These are phyloP conservation scores for Silene conica DNA, from an alignment of 148 eudicot genomes.

Conservation along the genomic window DNA sequence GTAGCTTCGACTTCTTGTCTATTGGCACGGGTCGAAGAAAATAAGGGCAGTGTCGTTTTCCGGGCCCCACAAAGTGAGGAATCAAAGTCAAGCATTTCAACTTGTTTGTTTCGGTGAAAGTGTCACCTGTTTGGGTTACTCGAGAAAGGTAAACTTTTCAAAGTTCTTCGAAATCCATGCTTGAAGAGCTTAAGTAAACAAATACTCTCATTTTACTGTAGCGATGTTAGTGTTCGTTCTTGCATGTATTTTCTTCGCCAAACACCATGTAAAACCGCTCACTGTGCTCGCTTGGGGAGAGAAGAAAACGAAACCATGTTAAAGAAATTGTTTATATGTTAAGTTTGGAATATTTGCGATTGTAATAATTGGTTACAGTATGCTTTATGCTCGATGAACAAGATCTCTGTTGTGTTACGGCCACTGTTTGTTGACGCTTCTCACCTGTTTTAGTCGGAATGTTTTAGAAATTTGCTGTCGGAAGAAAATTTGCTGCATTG, in stretches of 20 bases:
- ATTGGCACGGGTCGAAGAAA: conserved; percentile 84
- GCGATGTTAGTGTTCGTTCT: background rate
- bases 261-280: conserved; percentile 2
- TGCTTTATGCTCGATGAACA: background rate
- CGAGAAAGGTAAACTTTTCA: conserved; percentile 22
- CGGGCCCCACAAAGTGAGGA: background rate
- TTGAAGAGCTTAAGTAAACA: conserved; percentile 18
- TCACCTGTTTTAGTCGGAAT: too few species aligned
- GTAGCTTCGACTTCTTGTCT: conserved; percentile 88
- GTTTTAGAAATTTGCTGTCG: too few species aligned
- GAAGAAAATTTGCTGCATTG: too few species aligned
- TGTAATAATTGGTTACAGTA: background rate
- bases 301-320: background rate
- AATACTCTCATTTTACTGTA: conserved; percentile 3
- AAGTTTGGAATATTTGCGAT: background rate
- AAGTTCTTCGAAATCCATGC: conserved; percentile 3
- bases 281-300: background rate
- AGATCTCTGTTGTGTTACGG: background rate
- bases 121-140: conserved; percentile 1
- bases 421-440: background rate
- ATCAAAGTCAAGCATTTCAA: background rate
- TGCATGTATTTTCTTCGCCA: background rate
- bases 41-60: conserved; percentile 13
- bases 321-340: background rate
- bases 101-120: background rate